Evolutionary conservation across 1,284 basidiomycete species (phyloP), one percentile per base, ranked within the genome.

Genomic region (Ceratobasidium theobromae): DNA sequence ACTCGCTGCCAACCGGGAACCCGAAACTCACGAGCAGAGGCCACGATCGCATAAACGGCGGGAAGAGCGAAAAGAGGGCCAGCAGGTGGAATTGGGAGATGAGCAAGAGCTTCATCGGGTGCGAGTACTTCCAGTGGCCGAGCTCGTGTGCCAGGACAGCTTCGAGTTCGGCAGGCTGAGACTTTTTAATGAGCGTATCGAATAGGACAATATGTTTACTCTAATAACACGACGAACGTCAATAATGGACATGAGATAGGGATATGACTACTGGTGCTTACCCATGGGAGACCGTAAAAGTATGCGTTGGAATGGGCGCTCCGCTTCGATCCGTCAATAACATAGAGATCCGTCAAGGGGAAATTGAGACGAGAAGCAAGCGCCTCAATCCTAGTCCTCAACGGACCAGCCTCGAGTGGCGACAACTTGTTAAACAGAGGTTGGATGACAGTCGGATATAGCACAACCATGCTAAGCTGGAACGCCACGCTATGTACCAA

Each of bases 341-440:
- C 93, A 77, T 97, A 98, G 68, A 99, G 78, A 75, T 97, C 89
- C 75, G 89, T 96, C 68, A 98, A 81, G 0, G 96, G 96, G 84
- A 99, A 99, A 67, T 88, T 85, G 73, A 99, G 88, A 73, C 87
- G 86, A 43, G 77, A 74, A 0, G 93, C 91, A 25, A 98, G 81
- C 0, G 77, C 75, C 72, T 95, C 91, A 40, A 93, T 90, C 43
- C 91, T 81, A 4, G 77, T 79, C 32, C 90, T 85, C 14, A 96
- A 79, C 46, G 91, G 87, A 38, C 93, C 89, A 9, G 81, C 79
- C 28, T 78, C 75, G 3, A 98, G 83, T 1, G 94, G 93, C 0
- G 93, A 93, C 35, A 98, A 86, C 77, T 93, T 98, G 84, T 98
- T 98, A 83, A 98, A 98, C 43, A 98, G 80, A 0, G 96, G 95